Percentiles rank a stretch among this genome's conserved stretches.
Conservation (phyloP, 1,139 yeast species). For the Geotrichum phurueaensis region DNA sequence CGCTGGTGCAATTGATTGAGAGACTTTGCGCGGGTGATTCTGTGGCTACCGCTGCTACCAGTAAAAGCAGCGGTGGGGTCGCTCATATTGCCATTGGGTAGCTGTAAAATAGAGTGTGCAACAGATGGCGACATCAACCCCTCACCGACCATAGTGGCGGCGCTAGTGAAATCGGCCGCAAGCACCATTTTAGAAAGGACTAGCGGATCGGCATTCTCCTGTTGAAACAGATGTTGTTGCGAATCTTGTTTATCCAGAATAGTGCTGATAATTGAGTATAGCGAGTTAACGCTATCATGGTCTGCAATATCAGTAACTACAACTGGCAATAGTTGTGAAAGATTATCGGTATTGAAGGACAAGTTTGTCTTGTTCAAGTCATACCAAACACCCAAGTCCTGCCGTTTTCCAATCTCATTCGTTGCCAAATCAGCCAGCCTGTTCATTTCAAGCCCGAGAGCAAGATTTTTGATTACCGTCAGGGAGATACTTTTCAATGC, state of each 20-base stretch:
- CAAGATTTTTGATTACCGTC: neutral
- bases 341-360: neutral
- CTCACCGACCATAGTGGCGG: neutral
- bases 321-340: neutral
- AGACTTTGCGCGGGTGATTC: constrained; percentile 5
- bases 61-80: neutral
- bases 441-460: neutral
- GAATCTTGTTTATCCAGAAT: neutral
- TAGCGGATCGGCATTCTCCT: neutral
- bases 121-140: neutral
- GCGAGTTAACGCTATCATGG: neutral
- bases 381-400: constrained; percentile 2
- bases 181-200: neutral
- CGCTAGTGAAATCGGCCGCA: neutral
- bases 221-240: neutral
- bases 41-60: too few species aligned
- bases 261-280: neutral
- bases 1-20: constrained; percentile 4
- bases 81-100: neutral
- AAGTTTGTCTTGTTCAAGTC: neutral
- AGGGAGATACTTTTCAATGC: neutral
- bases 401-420: neutral
- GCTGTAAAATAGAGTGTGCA: neutral
- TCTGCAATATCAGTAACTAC: neutral
- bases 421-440: neutral